Evolutionary conservation across 331 rosid species (phyloP), one percentile per base, ranked within the genome.

Genomic region (Malus hybrid): DNA sequence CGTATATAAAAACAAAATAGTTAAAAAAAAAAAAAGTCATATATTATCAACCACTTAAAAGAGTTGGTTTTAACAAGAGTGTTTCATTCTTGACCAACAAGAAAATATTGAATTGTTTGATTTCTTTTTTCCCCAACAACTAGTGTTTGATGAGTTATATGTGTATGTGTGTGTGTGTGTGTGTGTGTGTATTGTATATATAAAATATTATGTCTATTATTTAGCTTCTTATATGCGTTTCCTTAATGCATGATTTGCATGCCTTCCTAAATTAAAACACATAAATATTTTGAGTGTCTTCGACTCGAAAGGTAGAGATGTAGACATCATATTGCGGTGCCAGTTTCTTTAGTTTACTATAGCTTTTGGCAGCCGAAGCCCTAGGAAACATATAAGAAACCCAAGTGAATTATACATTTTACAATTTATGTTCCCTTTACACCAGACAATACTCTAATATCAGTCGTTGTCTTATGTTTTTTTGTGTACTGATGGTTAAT

Each of bases 211-310:
- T 10, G 46, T 42, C 46, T 42, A 42, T 44, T 44, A 44, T 44
- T 10, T 11, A 11, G 50, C 5, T 5, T 44, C 15, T 44, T 44
- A 44, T 44, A 44, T 44, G 3, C 19, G 74, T 39, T 56, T 56
- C 24, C 59, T 73, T 24, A 62, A 64, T 76, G 80, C 81, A 79
- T 79, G 71, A 75, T 13, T 75, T 79, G 78, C 83, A 50, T 84
- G 83, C 39, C 68, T 69, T 69, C 46, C 48, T 44, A 44, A 70
- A 22, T 32, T 69, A 13, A 39, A 39, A n/a, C 31, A 28, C 34
- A 27, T 28, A 66, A 34, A 72, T 7, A 62, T 24, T 34, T 56
- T 69, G 76, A 77, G 83, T 74, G 73, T 59, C 75, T 84, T 74
- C 20, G 54, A 77, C 87, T 80, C 75, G 39, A 84, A 80, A 76